A percentile compares a stretch with the other conserved stretches of the same genome.
Conservation (phyloP, 306 rosid genomes). For the Styphnolobium japonicum region DNA sequence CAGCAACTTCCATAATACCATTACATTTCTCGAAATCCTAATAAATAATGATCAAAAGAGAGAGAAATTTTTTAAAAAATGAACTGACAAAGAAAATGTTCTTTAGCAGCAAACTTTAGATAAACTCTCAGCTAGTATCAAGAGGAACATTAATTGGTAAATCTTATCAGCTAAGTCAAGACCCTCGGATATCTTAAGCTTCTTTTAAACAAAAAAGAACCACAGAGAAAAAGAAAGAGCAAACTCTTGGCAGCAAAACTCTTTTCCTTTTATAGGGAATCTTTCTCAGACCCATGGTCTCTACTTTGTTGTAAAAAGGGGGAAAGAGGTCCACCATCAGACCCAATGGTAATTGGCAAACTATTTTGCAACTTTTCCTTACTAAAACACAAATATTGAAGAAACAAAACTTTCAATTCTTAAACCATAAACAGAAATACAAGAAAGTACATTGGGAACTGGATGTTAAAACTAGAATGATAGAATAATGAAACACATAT, state of each 20-base stretch:
- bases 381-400: background rate
- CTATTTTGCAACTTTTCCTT: background rate
- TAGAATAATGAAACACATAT: background rate
- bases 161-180: constrained; percentile 12
- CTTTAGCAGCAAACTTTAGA: background rate
- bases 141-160: constrained; percentile 2
- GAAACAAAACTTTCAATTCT: background rate
- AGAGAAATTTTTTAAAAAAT: background rate
- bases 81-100: background rate
- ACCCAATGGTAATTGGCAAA: constrained; percentile 9
- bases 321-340: background rate
- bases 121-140: constrained; percentile 10
- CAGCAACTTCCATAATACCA: constrained; percentile 88
- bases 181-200: background rate
- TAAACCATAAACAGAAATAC: constrained; percentile 1
- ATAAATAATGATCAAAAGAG: constrained; percentile 4
- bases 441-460: background rate
- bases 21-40: constrained; percentile 81
- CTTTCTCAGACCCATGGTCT: background rate
- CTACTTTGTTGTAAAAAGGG: background rate
- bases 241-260: background rate
- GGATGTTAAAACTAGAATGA: background rate
- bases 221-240: background rate
- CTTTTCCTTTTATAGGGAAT: background rate
- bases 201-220: background rate